phyloP scores from a whole-genome alignment of 2,329 filamentous ascomycete species.

The Aspergillus sp. region DNA sequence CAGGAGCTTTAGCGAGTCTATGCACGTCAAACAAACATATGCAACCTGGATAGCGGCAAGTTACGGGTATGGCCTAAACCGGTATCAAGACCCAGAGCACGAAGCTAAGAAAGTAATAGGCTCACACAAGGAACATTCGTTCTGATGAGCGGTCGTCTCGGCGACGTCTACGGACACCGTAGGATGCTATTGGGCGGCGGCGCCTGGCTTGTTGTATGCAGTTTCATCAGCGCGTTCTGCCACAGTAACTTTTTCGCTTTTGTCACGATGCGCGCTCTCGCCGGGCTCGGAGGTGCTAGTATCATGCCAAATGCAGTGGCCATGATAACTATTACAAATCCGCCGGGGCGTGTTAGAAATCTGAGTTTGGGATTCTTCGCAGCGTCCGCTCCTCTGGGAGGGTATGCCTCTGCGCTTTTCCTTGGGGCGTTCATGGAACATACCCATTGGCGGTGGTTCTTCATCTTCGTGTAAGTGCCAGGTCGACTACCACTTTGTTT shows the following conservation, averaged over 20 bases:
- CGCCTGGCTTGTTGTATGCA: conserved; percentile 57
- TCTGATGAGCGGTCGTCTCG: conserved; percentile 57
- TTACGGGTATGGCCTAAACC: conserved; percentile 20
- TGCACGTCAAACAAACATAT: conserved; percentile 20
- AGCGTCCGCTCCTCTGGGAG: conserved; percentile 49
- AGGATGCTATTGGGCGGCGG: conserved; percentile 55
- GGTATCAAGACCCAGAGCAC: background rate
- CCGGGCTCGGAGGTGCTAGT: conserved; percentile 53
- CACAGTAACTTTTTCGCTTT: conserved; percentile 43
- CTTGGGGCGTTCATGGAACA: conserved; percentile 40
- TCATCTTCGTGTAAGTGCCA: conserved; percentile 37
- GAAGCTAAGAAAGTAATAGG: conserved; percentile 23
- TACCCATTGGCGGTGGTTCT: conserved; percentile 44
- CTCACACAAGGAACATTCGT: conserved; percentile 60
- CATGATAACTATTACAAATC: conserved; percentile 49
- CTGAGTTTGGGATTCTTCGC: conserved; percentile 50
- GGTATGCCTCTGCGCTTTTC: conserved; percentile 44
- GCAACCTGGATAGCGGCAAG: conserved; percentile 29
- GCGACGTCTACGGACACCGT: conserved; percentile 60
- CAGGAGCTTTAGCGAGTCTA: conserved; percentile 19
- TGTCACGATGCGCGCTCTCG: conserved; percentile 46
- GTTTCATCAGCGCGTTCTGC: conserved; percentile 52
- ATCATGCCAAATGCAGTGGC: conserved; percentile 56
- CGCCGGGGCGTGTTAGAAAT: conserved; percentile 49
- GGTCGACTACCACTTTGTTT: no score